Evolutionary conservation across 2,329 filamentous ascomycete species (phyloP), one percentile per base, ranked within the genome.

Genomic region (Beauveria pseudobassiana): DNA sequence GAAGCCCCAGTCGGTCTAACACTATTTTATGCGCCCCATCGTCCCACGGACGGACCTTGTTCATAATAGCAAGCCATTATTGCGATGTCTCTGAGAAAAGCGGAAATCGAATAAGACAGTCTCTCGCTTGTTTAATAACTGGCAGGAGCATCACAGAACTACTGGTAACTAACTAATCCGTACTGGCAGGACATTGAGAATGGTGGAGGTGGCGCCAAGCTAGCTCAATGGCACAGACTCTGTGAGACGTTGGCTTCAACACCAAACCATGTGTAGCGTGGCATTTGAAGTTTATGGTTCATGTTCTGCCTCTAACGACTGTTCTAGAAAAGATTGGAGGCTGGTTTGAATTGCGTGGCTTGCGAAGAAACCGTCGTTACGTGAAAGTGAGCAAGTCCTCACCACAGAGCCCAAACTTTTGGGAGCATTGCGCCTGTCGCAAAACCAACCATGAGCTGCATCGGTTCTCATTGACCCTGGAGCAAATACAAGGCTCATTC

Each of bases 201-300:
- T 50, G 45, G 55, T 46, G 55, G 55, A 58, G 55, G 22, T 50
- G 46, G 55, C 55, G 55, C 40, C 14, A 22, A 16, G 55, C 34
- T 59, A 49, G 55, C 28, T 28, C 14, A 12, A 38, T 49, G 55
- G 55, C 55, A 58, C 55, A 58, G 55, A 58, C 55, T 26, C 14
- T 46, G 43, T 48, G 49, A 30, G 30, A 30, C 46, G 55, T 20
- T 49, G 49, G 55, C 45, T 16, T 26, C 10, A 8, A 40, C n/a
- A 30, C 34, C 53, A 22, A 46, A 38, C 55, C 45, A 50, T 58
- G 45, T 34, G 45, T 5, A 42, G 55, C 16, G 40, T 56, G 20
- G 22, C 34, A 50, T 59, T 50, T 50, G 20, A n/a, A 22, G 30
- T 24, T 46, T 22, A 7, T 42, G 34, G 14, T 58, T 20, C 18